Base-by-base conservation (phyloP, 2,329 filamentous ascomycete species). In the Lojkania enalia region DNA sequence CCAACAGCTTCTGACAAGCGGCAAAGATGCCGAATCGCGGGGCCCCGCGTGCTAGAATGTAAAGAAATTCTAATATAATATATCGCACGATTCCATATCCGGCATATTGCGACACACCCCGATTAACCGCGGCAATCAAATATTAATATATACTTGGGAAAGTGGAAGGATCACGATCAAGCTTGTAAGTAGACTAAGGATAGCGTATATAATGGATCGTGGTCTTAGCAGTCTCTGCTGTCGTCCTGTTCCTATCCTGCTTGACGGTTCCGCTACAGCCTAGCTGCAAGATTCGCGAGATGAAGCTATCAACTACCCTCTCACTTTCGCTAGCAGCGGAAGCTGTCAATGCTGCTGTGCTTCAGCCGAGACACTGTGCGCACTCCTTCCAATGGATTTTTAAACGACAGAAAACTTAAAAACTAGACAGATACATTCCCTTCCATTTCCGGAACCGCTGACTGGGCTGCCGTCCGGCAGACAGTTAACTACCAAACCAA, bases 381-480 rank as follows among this genome's bases (percentile, higher is more conserved):
- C 44, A 21, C 14, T 20, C 16, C 44, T 12, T 25, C 4, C 18
- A n/a, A 16, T 21, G 32, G n/a, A 40, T 25, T n/a, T 6, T 20
- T 27, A 11, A 18, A 33, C 33, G 16, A 12, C 20, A n/a, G n/a
- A 31, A 18, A 36, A 5, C 13, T 18, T 4, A 19, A 37, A 41
- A 27, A 45, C 3, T 3, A 15, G 1, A 2, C 35, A 60, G 60
- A 65, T 44, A 62, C 57, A 19, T 64, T 64, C 40, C 52, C 57
- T 9, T 35, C 57, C 33, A 52, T 64, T 14, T 48, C 49, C 20
- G 55, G 54, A 20, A 57, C 60, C n/a, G 32, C 48, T 12, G 55
- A 65, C 40, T 67, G 64, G 64, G 51, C 60, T 33, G 59, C 57
- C 19, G 62, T 69, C 37, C 63, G 66, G 33, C 56, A 54, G 39